A percentile compares a stretch with the other conserved stretches of the same genome.
Conservation (phyloP, 2,329 filamentous ascomycete species). For the Phyllosticta paracitricarpa region DNA sequence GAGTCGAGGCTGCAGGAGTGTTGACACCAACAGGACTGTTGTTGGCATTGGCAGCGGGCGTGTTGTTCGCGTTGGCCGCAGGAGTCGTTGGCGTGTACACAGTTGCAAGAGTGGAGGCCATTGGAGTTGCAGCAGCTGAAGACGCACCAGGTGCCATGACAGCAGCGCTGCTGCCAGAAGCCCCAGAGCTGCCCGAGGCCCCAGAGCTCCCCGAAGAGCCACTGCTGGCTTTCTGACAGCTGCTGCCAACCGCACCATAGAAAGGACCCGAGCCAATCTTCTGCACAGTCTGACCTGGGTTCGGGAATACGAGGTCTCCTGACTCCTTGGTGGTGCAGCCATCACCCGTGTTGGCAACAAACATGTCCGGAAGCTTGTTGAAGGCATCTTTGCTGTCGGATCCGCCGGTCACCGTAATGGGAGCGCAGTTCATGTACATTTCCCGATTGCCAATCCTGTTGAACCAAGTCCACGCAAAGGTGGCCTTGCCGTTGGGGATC, state of each 20-base stretch:
- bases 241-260: not conserved
- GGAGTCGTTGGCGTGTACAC: not conserved
- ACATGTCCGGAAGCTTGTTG: slow-evolving; percentile 56
- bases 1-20: not conserved
- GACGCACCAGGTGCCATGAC: not conserved
- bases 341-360: slow-evolving; percentile 53
- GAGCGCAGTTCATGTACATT: slow-evolving; percentile 81
- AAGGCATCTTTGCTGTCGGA: slow-evolving; percentile 38
- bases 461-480: slow-evolving; percentile 85
- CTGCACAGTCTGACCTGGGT: slow-evolving; percentile 49
- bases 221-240: not conserved
- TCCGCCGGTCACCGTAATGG: slow-evolving; percentile 50
- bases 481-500: slow-evolving; percentile 64
- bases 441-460: slow-evolving; percentile 72
- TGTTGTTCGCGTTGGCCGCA: not conserved
- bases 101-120: not conserved
- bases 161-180: not conserved
- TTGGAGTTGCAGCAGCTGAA: not conserved
- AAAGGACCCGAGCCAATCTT: not conserved
- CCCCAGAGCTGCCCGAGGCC: not conserved
- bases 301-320: slow-evolving; percentile 48
- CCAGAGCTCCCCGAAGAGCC: not conserved
- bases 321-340: slow-evolving; percentile 46
- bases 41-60: not conserved
- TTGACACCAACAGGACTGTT: not conserved